phyloP scores from a whole-genome alignment of 1,284 basidiomycete species.

The Polyporus tsugae region DNA sequence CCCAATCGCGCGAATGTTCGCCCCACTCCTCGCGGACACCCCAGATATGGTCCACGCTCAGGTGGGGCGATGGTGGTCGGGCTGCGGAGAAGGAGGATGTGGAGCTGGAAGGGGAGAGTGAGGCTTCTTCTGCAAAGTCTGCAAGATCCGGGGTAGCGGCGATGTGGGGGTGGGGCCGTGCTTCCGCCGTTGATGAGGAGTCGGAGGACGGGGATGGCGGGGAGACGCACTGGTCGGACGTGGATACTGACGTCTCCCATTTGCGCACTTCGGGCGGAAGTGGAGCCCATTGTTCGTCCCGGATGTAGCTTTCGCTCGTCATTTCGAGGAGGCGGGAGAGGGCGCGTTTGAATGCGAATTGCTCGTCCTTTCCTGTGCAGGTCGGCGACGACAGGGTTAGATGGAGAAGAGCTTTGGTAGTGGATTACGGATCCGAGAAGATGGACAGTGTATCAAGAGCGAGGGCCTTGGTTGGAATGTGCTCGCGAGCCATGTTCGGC shows the following conservation, averaged over 20 bases:
- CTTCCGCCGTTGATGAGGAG: not conserved
- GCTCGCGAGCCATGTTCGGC: constrained; percentile 48
- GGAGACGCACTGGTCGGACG: not conserved
- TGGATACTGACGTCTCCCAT: constrained; percentile 44
- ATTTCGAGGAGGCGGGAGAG: constrained; percentile 74
- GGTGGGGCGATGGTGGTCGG: constrained; percentile 49
- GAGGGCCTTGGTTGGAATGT: constrained; percentile 38
- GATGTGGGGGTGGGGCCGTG: constrained; percentile 13
- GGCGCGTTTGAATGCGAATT: constrained; percentile 75
- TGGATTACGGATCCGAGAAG: constrained; percentile 58
- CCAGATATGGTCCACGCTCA: constrained; percentile 52
- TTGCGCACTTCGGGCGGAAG: constrained; percentile 45
- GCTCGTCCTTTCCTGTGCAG: constrained; percentile 64
- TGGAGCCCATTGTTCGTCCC: constrained; percentile 56
- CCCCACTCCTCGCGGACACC: constrained; percentile 59
- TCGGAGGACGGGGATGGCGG: not conserved
- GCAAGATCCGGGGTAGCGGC: constrained; percentile 7
- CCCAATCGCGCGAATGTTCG: constrained; percentile 50
- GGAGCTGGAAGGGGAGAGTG: constrained; percentile 14
- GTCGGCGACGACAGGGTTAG: not conserved
- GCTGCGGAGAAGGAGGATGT: constrained; percentile 14
- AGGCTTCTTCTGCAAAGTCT: constrained; percentile 41
- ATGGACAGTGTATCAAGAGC: constrained; percentile 62
- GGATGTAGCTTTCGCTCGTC: constrained; percentile 60
- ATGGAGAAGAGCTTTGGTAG: not conserved